Evolutionary conservation across 495 filamentous ascomycete genomes (phyloP), one percentile per base, ranked within the genome.

Genomic region (Hypoxylon intermedium): DNA sequence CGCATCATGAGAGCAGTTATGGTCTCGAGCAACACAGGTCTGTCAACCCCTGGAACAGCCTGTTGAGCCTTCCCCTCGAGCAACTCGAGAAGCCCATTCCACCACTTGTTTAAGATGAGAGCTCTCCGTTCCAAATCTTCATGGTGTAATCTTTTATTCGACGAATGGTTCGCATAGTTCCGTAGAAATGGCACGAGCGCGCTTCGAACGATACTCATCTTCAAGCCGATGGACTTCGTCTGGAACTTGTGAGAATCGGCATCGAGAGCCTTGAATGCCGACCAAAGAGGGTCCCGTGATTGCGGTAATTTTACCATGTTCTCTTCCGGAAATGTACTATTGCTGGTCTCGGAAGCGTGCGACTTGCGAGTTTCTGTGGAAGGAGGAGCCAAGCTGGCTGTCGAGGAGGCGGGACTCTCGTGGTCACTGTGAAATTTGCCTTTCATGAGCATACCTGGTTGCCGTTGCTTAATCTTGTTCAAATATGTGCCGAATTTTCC

Each of bases 81-180:
- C 79, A 97, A 86, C 53, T 93, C 91, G 37, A 98, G 74, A 40
- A 98, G 80, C 6, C 88, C 93, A 31, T 83, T 90, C 94, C 94
- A 98, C 94, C 94, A 98, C 69, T 91, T 94, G 67, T 96, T 92
- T 36, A 98, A 77, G 30, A 95, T 89, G 31, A 85, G 85, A 3
- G 89, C 83, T 52, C 94, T 81, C 30, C 90, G 84, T 56, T 98
- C 94, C 36, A 98, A 73, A 69, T 97, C 92, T 77, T 97, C 94
- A 5, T 91, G 81, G 24, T 84, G 76, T 15, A 80, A 57, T 43
- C 80, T 81, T 60, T 78, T 80, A 59, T 85, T 88, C 3, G 89
- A 92, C 1, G 84, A 74, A 63, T 94, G 88, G n/a, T 83, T 72
- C 38, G 84, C 82, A 62, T 92, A 85, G 42, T 83, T 87, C 47